Conservation (phyloP, 169 alveolate genomes). For the Perkinsus chesapeaki region DNA sequence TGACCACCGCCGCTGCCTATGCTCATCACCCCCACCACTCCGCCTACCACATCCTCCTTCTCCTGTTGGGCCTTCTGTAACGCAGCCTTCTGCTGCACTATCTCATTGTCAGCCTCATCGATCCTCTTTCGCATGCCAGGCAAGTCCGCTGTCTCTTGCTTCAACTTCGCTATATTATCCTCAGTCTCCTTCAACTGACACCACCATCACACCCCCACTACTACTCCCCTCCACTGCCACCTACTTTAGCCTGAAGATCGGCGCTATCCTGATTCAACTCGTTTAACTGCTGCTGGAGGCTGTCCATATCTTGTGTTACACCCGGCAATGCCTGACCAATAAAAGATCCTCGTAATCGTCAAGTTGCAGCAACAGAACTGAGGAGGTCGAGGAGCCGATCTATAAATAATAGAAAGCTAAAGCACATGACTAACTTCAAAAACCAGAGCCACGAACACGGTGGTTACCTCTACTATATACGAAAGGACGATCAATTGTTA, state of each 20-base stretch:
- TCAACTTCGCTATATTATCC: background rate
- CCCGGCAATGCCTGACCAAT: background rate
- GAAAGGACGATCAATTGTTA: too few species aligned
- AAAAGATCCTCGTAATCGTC: background rate
- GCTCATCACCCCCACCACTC: background rate
- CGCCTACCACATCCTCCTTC: background rate
- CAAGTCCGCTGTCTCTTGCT: background rate
- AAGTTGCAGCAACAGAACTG: background rate
- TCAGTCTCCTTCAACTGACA: background rate
- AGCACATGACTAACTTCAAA: too few species aligned
- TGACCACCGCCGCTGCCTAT: too few species aligned
- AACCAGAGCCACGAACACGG: too few species aligned
- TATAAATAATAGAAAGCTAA: too few species aligned
- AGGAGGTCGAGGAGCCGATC: too few species aligned
- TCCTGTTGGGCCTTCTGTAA: background rate
- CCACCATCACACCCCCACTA: background rate
- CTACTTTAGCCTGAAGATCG: background rate
- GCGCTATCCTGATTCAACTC: background rate
- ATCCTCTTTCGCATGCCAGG: background rate
- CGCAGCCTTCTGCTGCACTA: background rate
- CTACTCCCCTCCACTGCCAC: background rate
- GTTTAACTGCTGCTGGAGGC: background rate
- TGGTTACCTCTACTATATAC: too few species aligned
- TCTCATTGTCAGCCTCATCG: background rate
- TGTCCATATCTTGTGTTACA: background rate